phyloP scores from a whole-genome alignment of 306 rosid genomes.

The Mimosa bimucronata region DNA sequence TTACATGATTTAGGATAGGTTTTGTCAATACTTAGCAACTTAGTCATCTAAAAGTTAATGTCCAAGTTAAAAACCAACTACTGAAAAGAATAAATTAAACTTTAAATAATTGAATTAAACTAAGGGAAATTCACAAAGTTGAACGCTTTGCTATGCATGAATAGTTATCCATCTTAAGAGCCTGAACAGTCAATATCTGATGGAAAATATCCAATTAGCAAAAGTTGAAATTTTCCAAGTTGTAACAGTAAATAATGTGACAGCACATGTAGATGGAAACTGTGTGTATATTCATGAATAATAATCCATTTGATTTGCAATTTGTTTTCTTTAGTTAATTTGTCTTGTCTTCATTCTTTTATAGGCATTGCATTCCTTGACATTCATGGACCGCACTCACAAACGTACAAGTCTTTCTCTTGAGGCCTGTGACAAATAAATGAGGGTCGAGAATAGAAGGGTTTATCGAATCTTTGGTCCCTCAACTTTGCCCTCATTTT shows the following conservation, averaged over 20 bases:
- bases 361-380: not conserved
- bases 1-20: not conserved
- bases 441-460: not conserved
- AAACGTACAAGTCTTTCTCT: not conserved
- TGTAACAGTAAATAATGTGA: not conserved
- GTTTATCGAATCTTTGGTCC: too few relatives aligned
- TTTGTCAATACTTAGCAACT: not conserved
- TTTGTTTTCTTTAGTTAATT: not conserved
- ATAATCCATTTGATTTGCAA: not conserved
- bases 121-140: not conserved
- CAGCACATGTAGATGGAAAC: not conserved
- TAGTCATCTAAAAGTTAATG: not conserved
- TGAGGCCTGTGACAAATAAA: not conserved
- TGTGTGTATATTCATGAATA: not conserved
- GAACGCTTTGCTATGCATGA: not conserved
- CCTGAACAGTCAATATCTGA: not conserved
- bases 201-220: not conserved
- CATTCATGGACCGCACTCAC: not conserved
- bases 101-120: not conserved
- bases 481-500: too few relatives aligned
- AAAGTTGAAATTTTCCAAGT: not conserved
- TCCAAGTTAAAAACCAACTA: not conserved
- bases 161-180: not conserved
- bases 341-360: not conserved
- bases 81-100: not conserved